Conservation (phyloP, 495 filamentous ascomycete genomes). For the Aspergillus hancockii region DNA sequence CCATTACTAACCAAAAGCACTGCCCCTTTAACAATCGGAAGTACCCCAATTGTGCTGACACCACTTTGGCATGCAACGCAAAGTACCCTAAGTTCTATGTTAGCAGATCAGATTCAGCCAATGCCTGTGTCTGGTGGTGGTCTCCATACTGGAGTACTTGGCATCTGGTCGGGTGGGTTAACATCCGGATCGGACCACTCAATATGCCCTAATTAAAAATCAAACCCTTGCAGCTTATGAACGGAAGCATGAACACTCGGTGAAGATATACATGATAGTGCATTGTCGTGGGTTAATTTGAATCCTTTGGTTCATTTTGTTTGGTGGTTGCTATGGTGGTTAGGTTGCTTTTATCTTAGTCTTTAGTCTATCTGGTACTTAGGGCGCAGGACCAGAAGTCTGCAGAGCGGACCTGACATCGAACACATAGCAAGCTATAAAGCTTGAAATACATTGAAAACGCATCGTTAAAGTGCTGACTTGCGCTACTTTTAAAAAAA, state of each 20-base stretch:
- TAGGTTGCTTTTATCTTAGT: neutral
- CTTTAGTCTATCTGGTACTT: neutral
- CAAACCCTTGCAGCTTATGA: neutral
- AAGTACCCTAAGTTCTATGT: neutral
- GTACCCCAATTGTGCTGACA: slow-evolving; percentile 13
- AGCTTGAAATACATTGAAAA: neutral
- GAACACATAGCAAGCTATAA: neutral
- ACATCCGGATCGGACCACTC: slow-evolving; percentile 16
- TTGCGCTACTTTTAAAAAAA: neutral
- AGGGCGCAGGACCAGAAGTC: too few relatives aligned
- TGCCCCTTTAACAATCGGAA: slow-evolving; percentile 13
- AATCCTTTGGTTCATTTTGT: neutral
- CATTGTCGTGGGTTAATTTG: neutral
- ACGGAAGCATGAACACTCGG: neutral
- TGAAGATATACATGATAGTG: neutral
- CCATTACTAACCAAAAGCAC: neutral
- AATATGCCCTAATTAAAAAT: neutral
- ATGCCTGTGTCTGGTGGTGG: neutral
- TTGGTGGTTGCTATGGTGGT: neutral
- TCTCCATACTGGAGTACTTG: slow-evolving; percentile 5
- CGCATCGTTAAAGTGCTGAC: neutral
- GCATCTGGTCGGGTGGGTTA: neutral
- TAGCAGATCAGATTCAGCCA: slow-evolving; percentile 1
- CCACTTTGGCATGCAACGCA: slow-evolving; percentile 6
- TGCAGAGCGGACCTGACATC: too few relatives aligned